phyloP scores from a whole-genome alignment of 768 basidiomycete genomes.

The Lactarius evosmus region DNA sequence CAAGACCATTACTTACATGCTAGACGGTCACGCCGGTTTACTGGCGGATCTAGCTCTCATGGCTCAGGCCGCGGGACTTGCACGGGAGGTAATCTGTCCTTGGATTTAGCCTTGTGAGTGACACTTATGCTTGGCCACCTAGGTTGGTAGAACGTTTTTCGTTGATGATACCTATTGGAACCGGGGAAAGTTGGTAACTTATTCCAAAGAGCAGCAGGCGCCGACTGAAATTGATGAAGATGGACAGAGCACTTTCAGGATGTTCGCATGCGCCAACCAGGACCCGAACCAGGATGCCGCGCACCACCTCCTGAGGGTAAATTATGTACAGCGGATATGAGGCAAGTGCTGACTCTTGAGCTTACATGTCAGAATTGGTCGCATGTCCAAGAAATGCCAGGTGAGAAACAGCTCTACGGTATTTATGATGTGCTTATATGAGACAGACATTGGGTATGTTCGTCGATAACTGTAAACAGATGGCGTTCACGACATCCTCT shows the following conservation, averaged over 20 bases:
- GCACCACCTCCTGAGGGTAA: conserved; percentile 62
- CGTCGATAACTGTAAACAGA: background rate
- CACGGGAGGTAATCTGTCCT: conserved; percentile 51
- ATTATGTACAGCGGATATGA: conserved; percentile 17
- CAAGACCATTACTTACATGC: conserved; percentile 69
- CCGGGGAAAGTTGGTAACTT: conserved; percentile 55
- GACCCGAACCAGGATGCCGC: conserved; percentile 61
- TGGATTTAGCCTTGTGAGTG: background rate
- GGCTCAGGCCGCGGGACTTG: conserved; percentile 63
- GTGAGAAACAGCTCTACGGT: conserved; percentile 37
- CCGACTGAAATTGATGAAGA: conserved; percentile 35
- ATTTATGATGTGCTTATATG: conserved; percentile 22
- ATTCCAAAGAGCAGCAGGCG: background rate
- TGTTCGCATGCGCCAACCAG: conserved; percentile 49
- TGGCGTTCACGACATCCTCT: background rate
- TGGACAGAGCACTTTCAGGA: conserved; percentile 68
- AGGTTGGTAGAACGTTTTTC: conserved; percentile 65
- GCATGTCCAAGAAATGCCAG: conserved; percentile 69
- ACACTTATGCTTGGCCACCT: conserved; percentile 7
- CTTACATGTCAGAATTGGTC: conserved; percentile 49
- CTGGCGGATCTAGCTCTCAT: conserved; percentile 61
- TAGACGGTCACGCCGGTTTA: conserved; percentile 65
- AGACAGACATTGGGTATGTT: conserved; percentile 59
- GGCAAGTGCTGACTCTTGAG: conserved; percentile 5
- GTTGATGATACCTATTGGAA: conserved; percentile 72